Evolutionary conservation across 805 yeast genomes (phyloP).

Genomic region (Metschnikowia lunata): DNA sequence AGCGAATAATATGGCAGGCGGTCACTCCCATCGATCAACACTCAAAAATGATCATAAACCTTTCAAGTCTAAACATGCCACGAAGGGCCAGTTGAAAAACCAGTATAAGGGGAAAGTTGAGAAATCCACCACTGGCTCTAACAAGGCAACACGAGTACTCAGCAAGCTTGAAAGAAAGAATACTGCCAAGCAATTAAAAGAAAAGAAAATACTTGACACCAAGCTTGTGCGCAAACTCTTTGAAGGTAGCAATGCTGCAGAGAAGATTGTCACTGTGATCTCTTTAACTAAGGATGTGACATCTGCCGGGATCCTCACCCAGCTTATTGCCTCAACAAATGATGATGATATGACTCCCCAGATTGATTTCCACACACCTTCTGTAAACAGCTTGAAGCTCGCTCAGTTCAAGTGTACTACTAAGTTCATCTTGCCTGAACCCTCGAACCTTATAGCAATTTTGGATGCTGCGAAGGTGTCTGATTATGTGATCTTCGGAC

Average conservation of each 20-base stretch:
- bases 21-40: constrained; percentile 78
- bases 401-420: constrained; percentile 70
- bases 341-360: constrained; percentile 15
- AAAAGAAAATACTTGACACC: constrained; percentile 60
- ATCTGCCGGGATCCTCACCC: constrained; percentile 49
- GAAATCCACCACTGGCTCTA: constrained; percentile 39
- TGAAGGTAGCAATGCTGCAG: constrained; percentile 76
- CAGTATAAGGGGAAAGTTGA: constrained; percentile 84
- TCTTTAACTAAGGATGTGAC: constrained; percentile 73
- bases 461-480: constrained; percentile 86
- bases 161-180: constrained; percentile 70
- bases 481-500: constrained; percentile 85
- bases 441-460: constrained; percentile 58
- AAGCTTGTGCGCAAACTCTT: constrained; percentile 63
- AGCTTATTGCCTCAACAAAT: constrained; percentile 41
- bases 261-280: constrained; percentile 75
- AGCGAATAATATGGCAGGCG: constrained; percentile 52
- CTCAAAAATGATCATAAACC: constrained; percentile 82
- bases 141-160: constrained; percentile 35
- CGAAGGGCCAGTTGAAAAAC: constrained; percentile 83
- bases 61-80: constrained; percentile 86
- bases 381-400: constrained; percentile 50
- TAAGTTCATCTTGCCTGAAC: constrained; percentile 70
- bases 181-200: constrained; percentile 69
- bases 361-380: constrained; percentile 32